Evolutionary conservation across 2,329 filamentous ascomycete species (phyloP), one percentile per base, ranked within the genome.

Genomic region (Cylindrodendrum hubeiense): DNA sequence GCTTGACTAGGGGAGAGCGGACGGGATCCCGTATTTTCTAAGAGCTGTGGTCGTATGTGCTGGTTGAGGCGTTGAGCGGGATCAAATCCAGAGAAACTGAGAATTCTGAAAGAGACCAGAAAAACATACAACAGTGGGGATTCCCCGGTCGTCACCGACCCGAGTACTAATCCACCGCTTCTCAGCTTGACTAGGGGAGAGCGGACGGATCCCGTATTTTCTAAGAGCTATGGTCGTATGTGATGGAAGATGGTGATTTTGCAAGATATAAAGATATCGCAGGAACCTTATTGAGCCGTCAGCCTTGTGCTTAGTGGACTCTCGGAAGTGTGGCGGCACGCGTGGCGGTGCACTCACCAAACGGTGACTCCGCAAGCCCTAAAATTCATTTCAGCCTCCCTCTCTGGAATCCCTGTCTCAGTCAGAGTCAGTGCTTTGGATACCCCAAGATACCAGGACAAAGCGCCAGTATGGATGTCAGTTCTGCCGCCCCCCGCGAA

Each of bases 401-500:
- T 57, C 57, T 34, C 55, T 19, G 10, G 49, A 58, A 66, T 66
- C 63, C 63, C 63, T 63, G 58, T 66, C 63, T 53, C 58, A 28
- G 60, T 46, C 21, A 50, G 41, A 54, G 65, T 69, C 70, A 69
- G 67, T 67, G 65, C 71, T 68, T 69, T 64, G 57, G 65, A 70
- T 34, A 70, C 54, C 57, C 50, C 59, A 63, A 65, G 65, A 75
- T 67, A 70, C 49, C 68, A 64, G 53, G 60, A 71, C 66, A 67
- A 69, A 65, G 67, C 61, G 69, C 68, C 70, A 71, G 49, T 47
- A 79, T 79, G 77, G 76, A 79, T 73, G 77, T 79, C 60, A 76
- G 75, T 76, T 34, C 28, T 46, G 15, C 24, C 33, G n/a, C 43
- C 49, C 28, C 37, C 8, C 24, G 39, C 26, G 39, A 44, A 24